Conservation (phyloP, 371 early-diverging fungal genomes). For the Lichtheimia hyalospora region DNA sequence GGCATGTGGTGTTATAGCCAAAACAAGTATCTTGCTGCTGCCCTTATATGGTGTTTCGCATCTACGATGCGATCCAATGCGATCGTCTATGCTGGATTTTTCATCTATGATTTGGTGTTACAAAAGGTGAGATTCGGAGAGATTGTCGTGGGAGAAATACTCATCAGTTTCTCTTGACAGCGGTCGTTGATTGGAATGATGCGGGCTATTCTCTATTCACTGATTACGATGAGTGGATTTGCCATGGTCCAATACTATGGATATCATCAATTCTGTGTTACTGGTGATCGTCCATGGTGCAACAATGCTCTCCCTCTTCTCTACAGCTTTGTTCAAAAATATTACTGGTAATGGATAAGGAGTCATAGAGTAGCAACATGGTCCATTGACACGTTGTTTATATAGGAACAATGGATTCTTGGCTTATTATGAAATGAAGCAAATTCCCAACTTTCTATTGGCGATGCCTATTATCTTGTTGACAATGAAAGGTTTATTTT, state of each 20-base stretch:
- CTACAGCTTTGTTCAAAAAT: conserved; percentile 84
- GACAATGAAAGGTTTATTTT: conserved; percentile 57
- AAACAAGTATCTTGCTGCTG: conserved; percentile 34
- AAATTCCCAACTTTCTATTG: conserved; percentile 89
- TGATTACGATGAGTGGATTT: conserved; percentile 59
- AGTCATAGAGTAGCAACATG: not conserved
- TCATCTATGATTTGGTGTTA: conserved; percentile 57
- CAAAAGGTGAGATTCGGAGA: conserved; percentile 8
- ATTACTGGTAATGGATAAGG: conserved; percentile 75
- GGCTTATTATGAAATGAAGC: conserved; percentile 75
- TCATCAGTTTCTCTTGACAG: no score
- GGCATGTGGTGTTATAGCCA: conserved; percentile 67
- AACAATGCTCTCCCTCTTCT: conserved; percentile 54
- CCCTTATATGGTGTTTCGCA: conserved; percentile 61
- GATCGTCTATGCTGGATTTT: conserved; percentile 78
- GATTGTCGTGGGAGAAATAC: no score
- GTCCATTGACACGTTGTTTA: not conserved
- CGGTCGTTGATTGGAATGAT: conserved; percentile 19
- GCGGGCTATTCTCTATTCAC: conserved; percentile 37
- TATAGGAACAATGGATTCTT: conserved; percentile 83
- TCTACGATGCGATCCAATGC: conserved; percentile 81
- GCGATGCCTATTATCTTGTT: conserved; percentile 80
- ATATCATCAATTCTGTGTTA: conserved; percentile 61
- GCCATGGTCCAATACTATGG: conserved; percentile 72
- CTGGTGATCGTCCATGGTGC: conserved; percentile 74